Percentiles rank a stretch among this genome's conserved stretches.
phyloP scores from a whole-genome alignment of 768 basidiomycete genomes.

The Amanita fuliginea region DNA sequence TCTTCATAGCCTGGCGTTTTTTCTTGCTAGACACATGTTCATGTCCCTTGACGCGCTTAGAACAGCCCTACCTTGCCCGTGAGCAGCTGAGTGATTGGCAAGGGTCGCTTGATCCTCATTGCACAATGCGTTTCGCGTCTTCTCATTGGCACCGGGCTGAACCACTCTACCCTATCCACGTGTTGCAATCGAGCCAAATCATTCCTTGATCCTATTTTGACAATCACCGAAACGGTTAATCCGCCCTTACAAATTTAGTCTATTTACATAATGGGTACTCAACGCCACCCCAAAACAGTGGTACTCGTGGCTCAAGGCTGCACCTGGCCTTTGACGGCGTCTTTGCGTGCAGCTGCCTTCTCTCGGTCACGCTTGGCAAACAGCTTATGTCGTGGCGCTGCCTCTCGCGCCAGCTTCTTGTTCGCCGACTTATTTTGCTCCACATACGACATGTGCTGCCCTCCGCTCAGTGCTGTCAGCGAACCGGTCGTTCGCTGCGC shows the following conservation, averaged over 20 bases:
- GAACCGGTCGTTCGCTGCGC: constrained; percentile 76
- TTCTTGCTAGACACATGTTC: not conserved
- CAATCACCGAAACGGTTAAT: constrained; percentile 5
- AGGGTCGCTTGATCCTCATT: constrained; percentile 4
- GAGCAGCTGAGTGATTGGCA: constrained; percentile 4
- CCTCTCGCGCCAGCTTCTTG: constrained; percentile 56
- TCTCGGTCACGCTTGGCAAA: constrained; percentile 80
- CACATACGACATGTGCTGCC: constrained; percentile 85
- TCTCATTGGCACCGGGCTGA: constrained; percentile 1
- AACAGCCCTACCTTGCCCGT: not conserved
- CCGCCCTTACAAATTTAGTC: constrained; percentile 5
- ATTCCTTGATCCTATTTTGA: constrained; percentile 1
- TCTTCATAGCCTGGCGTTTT: not conserved
- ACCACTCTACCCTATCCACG: constrained; percentile 3
- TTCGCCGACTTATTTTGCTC: constrained; percentile 90
- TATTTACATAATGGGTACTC: constrained; percentile 1
- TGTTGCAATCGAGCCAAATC: constrained; percentile 6
- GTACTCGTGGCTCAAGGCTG: not conserved
- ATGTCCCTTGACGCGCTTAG: not conserved
- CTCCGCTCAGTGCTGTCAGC: constrained; percentile 76
- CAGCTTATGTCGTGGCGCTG: constrained; percentile 57
- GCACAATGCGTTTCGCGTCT: not conserved
- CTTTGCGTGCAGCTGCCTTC: constrained; percentile 42
- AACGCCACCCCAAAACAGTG: not conserved
- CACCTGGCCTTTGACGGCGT: constrained; percentile 17